Conservation (phyloP, 2,329 filamentous ascomycete genomes). For the Fusarium pseudograminearum region DNA sequence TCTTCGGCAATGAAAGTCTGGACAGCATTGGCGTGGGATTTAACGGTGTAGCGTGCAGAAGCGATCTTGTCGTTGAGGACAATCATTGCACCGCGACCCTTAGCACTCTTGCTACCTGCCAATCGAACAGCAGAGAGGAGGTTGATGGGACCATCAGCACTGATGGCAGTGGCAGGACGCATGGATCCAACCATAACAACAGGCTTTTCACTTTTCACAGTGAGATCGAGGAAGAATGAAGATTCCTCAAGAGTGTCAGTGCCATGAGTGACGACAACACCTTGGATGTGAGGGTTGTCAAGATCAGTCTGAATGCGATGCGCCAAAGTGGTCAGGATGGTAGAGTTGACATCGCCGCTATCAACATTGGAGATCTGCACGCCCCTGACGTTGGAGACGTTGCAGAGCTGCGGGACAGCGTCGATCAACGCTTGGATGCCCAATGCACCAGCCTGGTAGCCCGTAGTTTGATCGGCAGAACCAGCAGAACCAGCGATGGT, state of each 20-base stretch:
- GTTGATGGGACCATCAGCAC: conserved; percentile 72
- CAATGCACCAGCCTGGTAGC: conserved; percentile 57
- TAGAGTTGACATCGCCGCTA: conserved; percentile 60
- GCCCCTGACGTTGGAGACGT: conserved; percentile 65
- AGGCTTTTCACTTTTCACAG: conserved; percentile 67
- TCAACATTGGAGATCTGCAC: conserved; percentile 64
- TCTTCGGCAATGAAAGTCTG: conserved; percentile 71
- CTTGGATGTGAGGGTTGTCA: conserved; percentile 54
- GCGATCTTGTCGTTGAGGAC: conserved; percentile 72
- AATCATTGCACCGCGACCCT: conserved; percentile 66
- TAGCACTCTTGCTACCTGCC: conserved; percentile 59
- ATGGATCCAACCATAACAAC: conserved; percentile 71
- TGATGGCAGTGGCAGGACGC: conserved; percentile 70
- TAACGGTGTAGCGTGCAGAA: conserved; percentile 66
- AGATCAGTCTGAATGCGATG: conserved; percentile 61
- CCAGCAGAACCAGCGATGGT: conserved; percentile 66
- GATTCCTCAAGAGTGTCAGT: conserved; percentile 74
- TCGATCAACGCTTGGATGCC: conserved; percentile 63
- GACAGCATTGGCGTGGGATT: conserved; percentile 70
- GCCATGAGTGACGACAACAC: conserved; percentile 72
- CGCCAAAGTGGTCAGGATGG: conserved; percentile 61
- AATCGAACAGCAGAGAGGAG: conserved; percentile 69
- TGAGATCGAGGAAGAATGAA: conserved; percentile 70
- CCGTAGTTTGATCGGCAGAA: conserved; percentile 58
- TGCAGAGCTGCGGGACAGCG: conserved; percentile 64